Percentiles rank a stretch among this genome's conserved stretches.
Conservation (phyloP, 140 eudicot genomes). For the Stevia rebaudiana region DNA sequence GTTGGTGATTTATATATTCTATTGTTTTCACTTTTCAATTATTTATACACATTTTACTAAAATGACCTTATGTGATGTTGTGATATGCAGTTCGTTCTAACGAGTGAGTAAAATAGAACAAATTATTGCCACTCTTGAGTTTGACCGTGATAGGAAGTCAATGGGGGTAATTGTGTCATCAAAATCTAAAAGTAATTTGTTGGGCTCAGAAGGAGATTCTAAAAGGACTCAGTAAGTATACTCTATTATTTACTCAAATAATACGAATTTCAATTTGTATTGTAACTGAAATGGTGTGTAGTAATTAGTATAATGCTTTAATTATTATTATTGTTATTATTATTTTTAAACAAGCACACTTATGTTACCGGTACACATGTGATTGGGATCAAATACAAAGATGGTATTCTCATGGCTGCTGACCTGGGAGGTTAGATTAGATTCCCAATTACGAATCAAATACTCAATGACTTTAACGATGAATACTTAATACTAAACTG, state of each 20-base stretch:
- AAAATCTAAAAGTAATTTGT: constrained; percentile 23
- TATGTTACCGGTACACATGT: constrained; percentile 95
- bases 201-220: constrained; percentile 40
- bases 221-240: constrained; percentile 50
- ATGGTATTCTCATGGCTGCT: constrained; percentile 93
- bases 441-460: background rate
- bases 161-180: constrained; percentile 58
- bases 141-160: too few species aligned
- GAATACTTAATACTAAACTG: background rate
- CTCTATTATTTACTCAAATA: background rate
- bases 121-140: constrained; percentile 86
- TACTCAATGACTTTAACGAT: background rate
- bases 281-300: background rate
- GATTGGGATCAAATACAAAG: constrained; percentile 84
- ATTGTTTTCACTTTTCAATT: background rate
- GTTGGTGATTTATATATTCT: background rate
- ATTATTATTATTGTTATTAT: too few species aligned
- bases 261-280: background rate
- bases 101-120: constrained; percentile 42
- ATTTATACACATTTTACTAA: constrained; percentile 8
- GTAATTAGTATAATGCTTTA: background rate
- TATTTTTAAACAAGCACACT: constrained; percentile 56
- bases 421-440: constrained; percentile 93
- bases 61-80: background rate
- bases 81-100: constrained; percentile 42